Evolutionary conservation across 2,329 filamentous ascomycete genomes (phyloP), one percentile per base, ranked within the genome.

Genomic region (Alternaria tenuissima): DNA sequence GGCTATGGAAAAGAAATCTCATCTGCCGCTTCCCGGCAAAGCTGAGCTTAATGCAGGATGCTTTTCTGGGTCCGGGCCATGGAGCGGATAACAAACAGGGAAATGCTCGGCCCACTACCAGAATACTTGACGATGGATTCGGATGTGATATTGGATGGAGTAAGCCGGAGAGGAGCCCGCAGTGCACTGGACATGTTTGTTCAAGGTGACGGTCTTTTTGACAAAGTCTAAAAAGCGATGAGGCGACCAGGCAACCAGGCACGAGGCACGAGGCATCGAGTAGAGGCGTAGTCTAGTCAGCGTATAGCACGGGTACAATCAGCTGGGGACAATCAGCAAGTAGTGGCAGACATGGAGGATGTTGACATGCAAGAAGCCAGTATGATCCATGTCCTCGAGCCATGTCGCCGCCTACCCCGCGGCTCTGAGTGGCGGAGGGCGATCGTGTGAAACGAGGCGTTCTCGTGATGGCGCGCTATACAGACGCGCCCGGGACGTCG

Each of bases 261-360:
- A 49, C 32, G 12, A 34, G 32, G 32, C 32, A 34, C 14, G 14
- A 18, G 12, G 7, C 16, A 9, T 14, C 14, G 34, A 38, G 32
- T n/a, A 2, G 22, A 22, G 20, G 20, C 20, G 46, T 49, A 11
- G 46, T 49, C 20, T 36, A 36, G 32, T 38, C 46, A 38, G 30
- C 32, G 30, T 49, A 38, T 49, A 49, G 20, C 20, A 49, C 46
- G 46, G 32, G 46, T 49, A 49, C 24, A 49, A n/a, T 16, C 20
- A 41, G 34, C 32, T 39, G 46, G 46, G 30, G 14, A 48, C 14
- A 22, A 22, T 22, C 16, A 22, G 18, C 38, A 12, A 12, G 38
- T 20, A 39, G 44, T 24, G 32, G 46, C 46, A 48, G 32, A 48
- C 16, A n/a, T 36, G 12, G 52, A 18, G 20, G 89, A 26, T 26